These are phyloP conservation scores for Lavandula angustifolia DNA, from an alignment of 257 asterid genomes.

Conservation along the genomic window DNA sequence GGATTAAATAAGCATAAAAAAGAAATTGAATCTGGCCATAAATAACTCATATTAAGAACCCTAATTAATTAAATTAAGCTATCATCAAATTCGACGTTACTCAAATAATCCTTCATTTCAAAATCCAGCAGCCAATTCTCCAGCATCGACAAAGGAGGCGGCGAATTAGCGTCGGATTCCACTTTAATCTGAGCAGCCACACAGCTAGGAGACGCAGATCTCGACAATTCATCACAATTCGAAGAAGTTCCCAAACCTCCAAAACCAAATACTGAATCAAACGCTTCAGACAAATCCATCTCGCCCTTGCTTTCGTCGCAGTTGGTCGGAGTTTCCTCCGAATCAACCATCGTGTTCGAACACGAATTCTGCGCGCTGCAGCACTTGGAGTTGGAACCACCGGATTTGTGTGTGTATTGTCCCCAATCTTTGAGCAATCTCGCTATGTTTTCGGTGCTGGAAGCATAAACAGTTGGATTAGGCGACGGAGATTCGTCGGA, in stretches of 20 bases:
- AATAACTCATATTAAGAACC: not conserved
- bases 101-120: constrained; percentile 52
- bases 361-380: constrained; percentile 49
- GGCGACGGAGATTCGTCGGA: not conserved
- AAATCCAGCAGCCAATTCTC: constrained; percentile 79
- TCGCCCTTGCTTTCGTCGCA: constrained; percentile 42
- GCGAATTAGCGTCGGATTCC: constrained; percentile 37
- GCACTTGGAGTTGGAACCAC: constrained; percentile 43
- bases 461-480: constrained; percentile 50
- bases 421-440: constrained; percentile 71
- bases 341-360: constrained; percentile 27
- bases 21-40: not conserved
- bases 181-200: constrained; percentile 43
- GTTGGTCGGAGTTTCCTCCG: constrained; percentile 32
- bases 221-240: constrained; percentile 54
- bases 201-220: constrained; percentile 45
- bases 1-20: not conserved
- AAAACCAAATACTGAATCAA: constrained; percentile 62
- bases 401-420: constrained; percentile 35
- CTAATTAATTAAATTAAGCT: constrained; percentile 39
- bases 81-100: constrained; percentile 48
- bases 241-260: constrained; percentile 51
- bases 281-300: constrained; percentile 47
- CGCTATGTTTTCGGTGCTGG: constrained; percentile 79
- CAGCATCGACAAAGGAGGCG: constrained; percentile 50